Base-by-base conservation (phyloP, 1,284 basidiomycete genomes). In the Cutaneotrichosporon cavernicola region DNA sequence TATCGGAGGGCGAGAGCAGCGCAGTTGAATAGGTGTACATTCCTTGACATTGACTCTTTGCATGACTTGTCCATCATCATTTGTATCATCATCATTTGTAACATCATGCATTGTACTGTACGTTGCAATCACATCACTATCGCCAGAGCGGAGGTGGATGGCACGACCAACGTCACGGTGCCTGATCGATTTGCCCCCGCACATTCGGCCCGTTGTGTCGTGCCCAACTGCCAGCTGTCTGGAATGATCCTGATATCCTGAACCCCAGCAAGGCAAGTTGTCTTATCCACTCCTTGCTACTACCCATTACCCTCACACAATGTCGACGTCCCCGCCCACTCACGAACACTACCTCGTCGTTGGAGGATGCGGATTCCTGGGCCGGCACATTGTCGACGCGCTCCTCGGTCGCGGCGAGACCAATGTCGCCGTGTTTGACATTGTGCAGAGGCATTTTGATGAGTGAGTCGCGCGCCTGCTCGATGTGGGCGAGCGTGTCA, bases 351-450 rank as follows among this genome's bases (percentile, higher is more conserved):
- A 78, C 78, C 82, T 95, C 66, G 91, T 96, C 73, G 88, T 95
- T 78, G 92, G 92, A 49, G 92, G 92, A 60, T 92, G 90, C 74
- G 93, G 94, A 11, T 97, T 97, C 81, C 83, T 97, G 14, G 94
- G 94, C 49, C 83, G 92, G 66, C 90, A 93, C 75, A 91, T 97
- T 70, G 91, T 97, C 46, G 86, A 93, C 74, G 86, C 88, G 57
- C 85, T 97, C 46, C 75, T 90, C 38, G 87, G 86, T 16, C 85
- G 92, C 55, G 90, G 89, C 10, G 92, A 96, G 82, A 78, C 78
- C 6, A 81, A 85, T 52, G 90, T 94, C 16, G 85, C 88, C 0
- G 89, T 92, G 6, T 89, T 97, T 73, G 94, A 97, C 81, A 86
- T 96, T 65, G 91, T 95, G 4, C 92, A 96, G 80, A 85, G 91